Percentiles rank a stretch among this genome's conserved stretches.
These are phyloP conservation scores for Dillenia suffruticosa DNA, from an alignment of 164 flowering plant genomes.

Conservation along the genomic window DNA sequence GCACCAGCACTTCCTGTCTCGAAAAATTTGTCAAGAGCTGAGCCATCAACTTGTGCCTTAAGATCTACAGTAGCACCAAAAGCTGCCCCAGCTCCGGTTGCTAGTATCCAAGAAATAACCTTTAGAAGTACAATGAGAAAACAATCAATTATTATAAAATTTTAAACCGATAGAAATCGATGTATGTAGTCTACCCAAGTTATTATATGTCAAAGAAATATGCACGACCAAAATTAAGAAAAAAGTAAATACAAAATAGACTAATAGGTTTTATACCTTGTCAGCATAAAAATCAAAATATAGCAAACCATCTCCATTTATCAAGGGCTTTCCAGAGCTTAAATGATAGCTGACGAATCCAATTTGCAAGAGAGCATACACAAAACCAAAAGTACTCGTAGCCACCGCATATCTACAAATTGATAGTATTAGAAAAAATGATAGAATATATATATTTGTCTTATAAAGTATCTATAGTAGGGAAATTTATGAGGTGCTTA, in stretches of 20 bases:
- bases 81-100: constrained; percentile 22
- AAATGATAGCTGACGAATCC: constrained; percentile 9
- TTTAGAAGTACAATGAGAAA: neutral
- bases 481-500: too few species aligned
- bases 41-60: neutral
- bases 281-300: constrained; percentile 17
- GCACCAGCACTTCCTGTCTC: constrained; percentile 15
- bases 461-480: too few species aligned
- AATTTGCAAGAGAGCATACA: constrained; percentile 17
- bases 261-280: constrained; percentile 15
- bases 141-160: too few species aligned
- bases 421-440: too few species aligned
- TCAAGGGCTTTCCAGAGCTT: neutral
- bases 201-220: too few species aligned
- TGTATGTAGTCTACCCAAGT: too few species aligned
- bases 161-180: too few species aligned
- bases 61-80: constrained; percentile 22
- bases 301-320: neutral
- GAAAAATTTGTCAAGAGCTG: constrained; percentile 3
- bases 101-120: constrained; percentile 18
- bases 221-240: too few species aligned
- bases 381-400: constrained; percentile 11
- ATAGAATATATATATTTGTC: too few species aligned
- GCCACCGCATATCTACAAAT: neutral
- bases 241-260: neutral